Percentiles rank a stretch among this genome's conserved stretches.
phyloP scores from a whole-genome alignment of 1,284 basidiomycete species.

The Irpex sp. region DNA sequence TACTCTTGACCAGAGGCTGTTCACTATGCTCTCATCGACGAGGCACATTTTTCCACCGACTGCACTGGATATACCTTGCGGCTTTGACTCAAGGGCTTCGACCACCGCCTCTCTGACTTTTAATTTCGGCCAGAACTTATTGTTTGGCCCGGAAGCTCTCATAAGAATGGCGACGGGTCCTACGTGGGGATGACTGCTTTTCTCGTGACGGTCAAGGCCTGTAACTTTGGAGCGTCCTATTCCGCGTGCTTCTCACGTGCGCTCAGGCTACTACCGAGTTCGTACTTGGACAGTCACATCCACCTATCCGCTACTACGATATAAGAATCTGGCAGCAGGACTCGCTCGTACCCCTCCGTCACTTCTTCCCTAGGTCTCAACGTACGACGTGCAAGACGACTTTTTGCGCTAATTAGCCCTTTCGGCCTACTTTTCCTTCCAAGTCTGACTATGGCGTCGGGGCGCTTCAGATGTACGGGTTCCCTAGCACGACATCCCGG shows the following conservation, averaged over 20 bases:
- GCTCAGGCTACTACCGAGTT: slow-evolving; percentile 14
- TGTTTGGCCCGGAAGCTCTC: slow-evolving; percentile 19
- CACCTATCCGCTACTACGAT: slow-evolving; percentile 21
- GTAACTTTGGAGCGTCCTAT: slow-evolving; percentile 14
- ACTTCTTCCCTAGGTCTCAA: neutral
- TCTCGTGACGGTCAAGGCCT: slow-evolving; percentile 15
- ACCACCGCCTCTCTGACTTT: slow-evolving; percentile 20
- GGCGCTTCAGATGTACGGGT: slow-evolving; percentile 21
- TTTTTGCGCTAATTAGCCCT: neutral
- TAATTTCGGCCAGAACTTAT: slow-evolving; percentile 19
- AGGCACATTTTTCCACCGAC: slow-evolving; percentile 16
- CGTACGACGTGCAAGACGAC: neutral
- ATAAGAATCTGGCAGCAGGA: slow-evolving; percentile 23
- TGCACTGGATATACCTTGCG: slow-evolving; percentile 14
- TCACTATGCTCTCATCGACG: slow-evolving; percentile 16
- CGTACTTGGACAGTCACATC: slow-evolving; percentile 19
- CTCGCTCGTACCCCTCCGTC: slow-evolving; percentile 1
- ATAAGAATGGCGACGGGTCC: slow-evolving; percentile 14
- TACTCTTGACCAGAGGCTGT: slow-evolving; percentile 26
- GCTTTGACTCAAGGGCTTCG: slow-evolving; percentile 16
- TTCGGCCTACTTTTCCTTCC: neutral
- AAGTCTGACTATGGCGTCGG: neutral
- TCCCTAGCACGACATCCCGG: neutral
- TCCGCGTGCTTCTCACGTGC: slow-evolving; percentile 31
- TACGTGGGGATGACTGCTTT: slow-evolving; percentile 13